Evolutionary conservation across 192 early-diverging fungal species (phyloP).

Genomic region (Coemansia sp.): DNA sequence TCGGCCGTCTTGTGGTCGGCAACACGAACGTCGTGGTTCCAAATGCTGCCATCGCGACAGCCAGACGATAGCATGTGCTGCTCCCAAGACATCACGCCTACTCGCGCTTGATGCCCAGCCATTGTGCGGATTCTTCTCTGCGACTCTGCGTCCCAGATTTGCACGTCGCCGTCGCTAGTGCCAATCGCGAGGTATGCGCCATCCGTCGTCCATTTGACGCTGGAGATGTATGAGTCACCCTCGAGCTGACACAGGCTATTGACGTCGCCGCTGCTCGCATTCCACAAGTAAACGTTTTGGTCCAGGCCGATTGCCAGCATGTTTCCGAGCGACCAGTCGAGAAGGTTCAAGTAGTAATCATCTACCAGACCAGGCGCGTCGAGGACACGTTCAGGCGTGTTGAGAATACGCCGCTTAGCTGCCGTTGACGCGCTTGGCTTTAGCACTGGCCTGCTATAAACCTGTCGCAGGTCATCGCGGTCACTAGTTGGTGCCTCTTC

Average conservation of each 20-base stretch:
- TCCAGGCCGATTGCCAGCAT: slow-evolving; percentile 86
- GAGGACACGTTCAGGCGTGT: slow-evolving; percentile 78
- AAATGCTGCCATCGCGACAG: slow-evolving; percentile 87
- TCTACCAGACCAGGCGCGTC: slow-evolving; percentile 90
- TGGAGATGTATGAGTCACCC: slow-evolving; percentile 64
- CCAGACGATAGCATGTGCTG: slow-evolving; percentile 81
- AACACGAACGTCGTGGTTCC: slow-evolving; percentile 93
- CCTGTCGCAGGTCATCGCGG: slow-evolving; percentile 57
- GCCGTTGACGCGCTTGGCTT: slow-evolving; percentile 32
- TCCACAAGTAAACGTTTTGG: slow-evolving; percentile 89
- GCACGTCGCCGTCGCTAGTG: slow-evolving; percentile 74
- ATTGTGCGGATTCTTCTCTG: slow-evolving; percentile 79
- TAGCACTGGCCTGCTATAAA: slow-evolving; percentile 55
- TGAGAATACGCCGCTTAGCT: slow-evolving; percentile 71
- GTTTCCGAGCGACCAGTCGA: slow-evolving; percentile 89
- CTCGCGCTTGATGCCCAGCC: slow-evolving; percentile 75
- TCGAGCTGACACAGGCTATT: slow-evolving; percentile 46
- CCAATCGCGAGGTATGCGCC: slow-evolving; percentile 74
- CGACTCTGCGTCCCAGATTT: slow-evolving; percentile 89
- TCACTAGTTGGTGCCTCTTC: slow-evolving; percentile 72
- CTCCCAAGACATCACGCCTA: slow-evolving; percentile 88
- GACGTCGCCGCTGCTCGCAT: slow-evolving; percentile 72
- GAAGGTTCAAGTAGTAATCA: slow-evolving; percentile 94
- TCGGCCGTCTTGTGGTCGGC: slow-evolving; percentile 79
- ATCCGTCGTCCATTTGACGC: slow-evolving; percentile 76